phyloP scores from a whole-genome alignment of 2,329 filamentous ascomycete species.

The Stemphylium lycopersici region DNA sequence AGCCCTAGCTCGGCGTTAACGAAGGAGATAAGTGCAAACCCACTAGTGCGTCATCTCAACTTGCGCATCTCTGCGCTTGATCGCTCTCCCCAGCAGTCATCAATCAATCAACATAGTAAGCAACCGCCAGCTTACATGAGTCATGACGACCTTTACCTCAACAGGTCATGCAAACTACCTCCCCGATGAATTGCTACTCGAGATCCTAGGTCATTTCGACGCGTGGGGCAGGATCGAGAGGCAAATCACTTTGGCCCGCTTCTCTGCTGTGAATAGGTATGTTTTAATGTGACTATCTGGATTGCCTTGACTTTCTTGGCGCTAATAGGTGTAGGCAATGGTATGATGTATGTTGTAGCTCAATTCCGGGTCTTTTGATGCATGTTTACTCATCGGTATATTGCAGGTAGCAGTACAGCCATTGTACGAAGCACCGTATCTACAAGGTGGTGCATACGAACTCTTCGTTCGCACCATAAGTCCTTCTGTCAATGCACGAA shows the following conservation, averaged over 20 bases:
- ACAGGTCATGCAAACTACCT: conserved; percentile 48
- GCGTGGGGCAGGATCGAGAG: conserved; percentile 33
- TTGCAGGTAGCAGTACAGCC: conserved; percentile 48
- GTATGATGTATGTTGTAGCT: conserved; percentile 54
- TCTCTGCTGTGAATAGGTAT: conserved; percentile 53
- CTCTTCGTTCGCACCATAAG: conserved; percentile 62
- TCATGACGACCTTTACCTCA: conserved; percentile 3
- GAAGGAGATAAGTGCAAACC: conserved; percentile 3
- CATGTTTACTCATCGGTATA: not conserved
- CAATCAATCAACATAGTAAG: not conserved
- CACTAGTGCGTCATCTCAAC: conserved; percentile 12
- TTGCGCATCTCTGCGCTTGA: not conserved
- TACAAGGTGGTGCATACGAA: conserved; percentile 60
- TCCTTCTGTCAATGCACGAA: conserved; percentile 57
- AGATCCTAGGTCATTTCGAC: conserved; percentile 56
- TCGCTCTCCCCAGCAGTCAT: not conserved
- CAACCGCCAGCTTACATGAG: not conserved
- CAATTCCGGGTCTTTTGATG: not conserved
- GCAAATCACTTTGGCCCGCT: conserved; percentile 58
- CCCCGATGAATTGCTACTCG: conserved; percentile 61
- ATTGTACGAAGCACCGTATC: conserved; percentile 60
- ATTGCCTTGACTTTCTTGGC: not conserved
- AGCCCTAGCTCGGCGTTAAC: not conserved
- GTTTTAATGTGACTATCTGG: not conserved
- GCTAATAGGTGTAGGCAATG: conserved; percentile 53